Conservation (phyloP, 2,329 filamentous ascomycete species). For the Neoarthrinium moseri region DNA sequence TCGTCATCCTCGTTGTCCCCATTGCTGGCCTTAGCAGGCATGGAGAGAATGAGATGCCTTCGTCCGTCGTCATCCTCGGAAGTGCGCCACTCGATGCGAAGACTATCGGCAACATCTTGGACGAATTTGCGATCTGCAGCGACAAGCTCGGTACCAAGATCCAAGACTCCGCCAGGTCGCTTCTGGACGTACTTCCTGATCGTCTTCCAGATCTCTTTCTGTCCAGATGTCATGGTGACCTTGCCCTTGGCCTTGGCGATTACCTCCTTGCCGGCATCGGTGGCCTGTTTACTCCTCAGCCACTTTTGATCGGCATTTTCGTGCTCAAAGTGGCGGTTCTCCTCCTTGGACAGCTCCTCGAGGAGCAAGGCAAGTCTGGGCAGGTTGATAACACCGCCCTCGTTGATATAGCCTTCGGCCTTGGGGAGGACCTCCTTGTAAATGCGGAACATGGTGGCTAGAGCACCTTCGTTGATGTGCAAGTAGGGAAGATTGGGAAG, state of each 20-base stretch:
- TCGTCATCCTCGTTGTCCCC: constrained; percentile 65
- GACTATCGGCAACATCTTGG: constrained; percentile 73
- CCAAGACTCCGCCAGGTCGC: constrained; percentile 62
- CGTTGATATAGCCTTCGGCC: constrained; percentile 93
- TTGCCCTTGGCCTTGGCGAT: constrained; percentile 58
- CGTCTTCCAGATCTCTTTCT: constrained; percentile 78
- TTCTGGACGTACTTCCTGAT: constrained; percentile 82
- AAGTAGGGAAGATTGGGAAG: constrained; percentile 92
- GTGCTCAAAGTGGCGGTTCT: constrained; percentile 88
- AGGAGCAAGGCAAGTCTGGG: constrained; percentile 74
- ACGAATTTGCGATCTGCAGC: constrained; percentile 92
- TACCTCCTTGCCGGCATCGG: constrained; percentile 65
- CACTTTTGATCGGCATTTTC: constrained; percentile 87
- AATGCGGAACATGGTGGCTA: constrained; percentile 95
- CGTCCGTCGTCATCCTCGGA: constrained; percentile 55
- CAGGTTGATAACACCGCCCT: constrained; percentile 89
- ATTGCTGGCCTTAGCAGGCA: constrained; percentile 42
- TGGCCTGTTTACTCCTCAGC: constrained; percentile 83
- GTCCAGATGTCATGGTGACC: constrained; percentile 72
- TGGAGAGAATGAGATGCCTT: constrained; percentile 50
- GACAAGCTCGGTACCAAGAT: constrained; percentile 71
- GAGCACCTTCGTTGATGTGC: constrained; percentile 96
- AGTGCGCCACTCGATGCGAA: constrained; percentile 58
- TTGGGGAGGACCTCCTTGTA: constrained; percentile 89
- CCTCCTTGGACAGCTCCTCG: constrained; percentile 82